Evolutionary conservation across 148 eudicot genomes (phyloP), one percentile per base, ranked within the genome.

Genomic region (Amaranthus hypochondriacus): DNA sequence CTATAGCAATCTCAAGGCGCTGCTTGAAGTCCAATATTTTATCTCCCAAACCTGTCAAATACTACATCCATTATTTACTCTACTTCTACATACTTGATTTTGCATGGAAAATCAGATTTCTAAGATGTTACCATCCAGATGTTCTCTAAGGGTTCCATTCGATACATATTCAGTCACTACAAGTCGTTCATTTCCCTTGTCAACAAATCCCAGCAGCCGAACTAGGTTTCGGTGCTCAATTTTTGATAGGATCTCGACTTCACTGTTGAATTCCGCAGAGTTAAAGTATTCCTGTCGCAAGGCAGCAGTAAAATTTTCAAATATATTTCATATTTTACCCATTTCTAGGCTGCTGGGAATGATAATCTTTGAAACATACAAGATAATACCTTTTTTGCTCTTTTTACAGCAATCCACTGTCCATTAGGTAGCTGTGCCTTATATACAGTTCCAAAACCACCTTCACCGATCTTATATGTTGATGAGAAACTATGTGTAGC

Each of bases 91-190:
- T 13, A 73, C 18, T 50, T 12, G 48, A 49, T 3, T 48, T 55
- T 3, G 5, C 4, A 9, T 5, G 63, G 53, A 43, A 47, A 44
- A 58, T 60, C 66, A 8, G 9, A 12, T 59, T 39, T 10, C 21
- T 15, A 43, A 46, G 39, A 66, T 72, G 87, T 88, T 90, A 95
- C 99, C 99, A 80, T 95, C 99, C 61, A 95, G 84, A 85, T 95
- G 96, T 76, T 95, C 97, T 82, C 99, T 87, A 15, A 95, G 89
- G 69, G 92, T 92, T 70, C 99, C 99, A 82, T 95, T 95, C 64
- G 91, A 77, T 71, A 95, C 96, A 69, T 83, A 95, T 79, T 95
- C 97, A 0, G 97, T 95, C 49, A 95, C 86, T 66, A 95, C 89
- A 47, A 95, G 87, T 54, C 96, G 89, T 64, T 95, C 99, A 66